Evolutionary conservation across 2,329 filamentous ascomycete species (phyloP), one percentile per base, ranked within the genome.

Genomic region (Orbilia ellipsospora): DNA sequence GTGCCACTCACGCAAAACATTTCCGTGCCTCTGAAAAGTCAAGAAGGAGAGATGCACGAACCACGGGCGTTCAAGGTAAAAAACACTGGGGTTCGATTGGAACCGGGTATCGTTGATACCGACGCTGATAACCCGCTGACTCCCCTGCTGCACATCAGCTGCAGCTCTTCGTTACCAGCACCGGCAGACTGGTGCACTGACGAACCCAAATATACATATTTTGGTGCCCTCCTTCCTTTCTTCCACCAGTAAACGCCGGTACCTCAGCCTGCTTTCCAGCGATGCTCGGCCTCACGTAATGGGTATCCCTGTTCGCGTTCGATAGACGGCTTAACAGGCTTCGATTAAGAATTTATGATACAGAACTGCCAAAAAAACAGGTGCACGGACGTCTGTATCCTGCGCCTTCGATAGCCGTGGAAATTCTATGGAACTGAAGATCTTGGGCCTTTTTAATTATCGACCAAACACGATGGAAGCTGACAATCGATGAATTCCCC

Each of bases 161-260:
- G 48, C 48, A 20, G 16, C 20, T 54, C 52, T 48, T 73, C 61
- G 61, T 74, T 74, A 68, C 63, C 62, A 40, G 57, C 44, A 59
- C 70, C 70, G 59, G 51, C 52, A 60, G 57, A 51, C 62, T 65
- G 68, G 55, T 44, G 68, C 68, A 66, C 56, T 60, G 45, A 73
- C 40, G 31, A 31, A 50, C 36, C 45, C 61, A 52, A 73, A 73
- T 51, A 59, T 70, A 57, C 57, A 57, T 70, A 48, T 50, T 42
- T 51, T 62, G 36, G 6, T 3, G 5, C 36, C 13, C 23, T 18
- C 10, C 6, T 36, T 10, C 8, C 31, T 36, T 36, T 10, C 31
- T 7, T 36, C 31, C 31, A 36, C 31, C 31, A 6, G 31, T 36
- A 36, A 1, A 2, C 23, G 23, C 23, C 23, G 23, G 31, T 10